Evolutionary conservation across 2,329 filamentous ascomycete genomes (phyloP), one percentile per base, ranked within the genome.

Genomic region (Apiospora arundinis): DNA sequence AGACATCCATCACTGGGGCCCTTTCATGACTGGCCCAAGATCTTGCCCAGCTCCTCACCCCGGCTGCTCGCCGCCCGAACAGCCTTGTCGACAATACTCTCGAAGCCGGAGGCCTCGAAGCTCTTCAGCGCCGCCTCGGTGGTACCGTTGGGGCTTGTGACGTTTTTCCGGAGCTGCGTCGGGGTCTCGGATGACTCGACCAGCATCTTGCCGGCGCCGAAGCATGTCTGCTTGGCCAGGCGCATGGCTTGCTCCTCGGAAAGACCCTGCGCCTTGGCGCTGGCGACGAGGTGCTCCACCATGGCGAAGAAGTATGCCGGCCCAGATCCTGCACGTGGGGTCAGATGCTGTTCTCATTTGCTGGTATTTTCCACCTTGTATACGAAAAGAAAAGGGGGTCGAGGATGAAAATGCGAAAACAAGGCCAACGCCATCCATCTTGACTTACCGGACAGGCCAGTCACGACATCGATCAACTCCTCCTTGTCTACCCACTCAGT

Each of bases 231-330:
- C 73, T 82, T 85, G 12, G 85, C 85, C 23, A 86, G 78, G 0
- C 85, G 82, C 14, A 82, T 83, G n/a, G 85, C 85, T 76, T 87
- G 85, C 70, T 87, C 85, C 23, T 79, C 77, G 0, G 84, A 80
- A 37, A 87, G 81, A 1, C 85, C 85, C 1, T 86, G 78, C n/a
- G 78, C 77, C 11, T 79, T 80, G 16, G 82, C 85, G 72, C 82
- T 83, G 69, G 83, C 76, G 69, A 85, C 83, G 65, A 87, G 79
- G 76, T 87, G 85, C 75, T 87, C 85, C 8, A 87, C 85, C 78
- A 87, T 81, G 74, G 85, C 85, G 75, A 87, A 87, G 79, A 87
- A 87, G 79, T 87, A 87, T 0, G 85, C 85, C 0, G 85, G 85
- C 2, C 85, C 85, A 23, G 85, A 86, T 32, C 85, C 85, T 63